Evolutionary conservation across 345 rosid genomes (phyloP), one percentile per base, ranked within the genome.

Genomic region (Mercurialis annua): DNA sequence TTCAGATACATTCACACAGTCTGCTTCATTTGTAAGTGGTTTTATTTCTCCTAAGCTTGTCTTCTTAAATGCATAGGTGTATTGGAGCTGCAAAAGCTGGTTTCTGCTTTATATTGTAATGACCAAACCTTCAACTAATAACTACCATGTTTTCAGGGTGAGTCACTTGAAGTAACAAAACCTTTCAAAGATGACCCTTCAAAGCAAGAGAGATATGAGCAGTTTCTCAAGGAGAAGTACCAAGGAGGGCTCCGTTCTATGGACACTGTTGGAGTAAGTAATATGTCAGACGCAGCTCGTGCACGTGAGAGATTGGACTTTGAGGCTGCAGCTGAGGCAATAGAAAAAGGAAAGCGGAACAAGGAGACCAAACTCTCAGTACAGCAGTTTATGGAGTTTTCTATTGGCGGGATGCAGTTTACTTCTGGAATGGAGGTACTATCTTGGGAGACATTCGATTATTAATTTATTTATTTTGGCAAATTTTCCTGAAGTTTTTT

Each of bases 261-360:
- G 34, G 82, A 68, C 30, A 80, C 84, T 59, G 71, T 76, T 71
- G 82, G 80, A 73, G 79, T 84, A 36, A 78, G 77, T 72, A 78
- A 71, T 59, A 78, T 94, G 98, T 85, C 98, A 43, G 99, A 94
- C 78, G 77, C 85, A 58, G 92, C 83, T 79, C 98, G 98, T 78
- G 99, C 98, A 42, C 96, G 77, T 59, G 99, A 94, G 78, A 91
- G 87, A 82, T 69, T 94, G 71, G 98, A 94, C 71, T 94, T 94
- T 80, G 99, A 94, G 86, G 90, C 95, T 67, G 97, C 89, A 69
- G 97, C 93, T 12, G 98, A 87, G 71, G 96, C 92, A 77, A 75
- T 91, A 67, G 88, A 87, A 74, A 94, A 89, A 77, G 93, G 83
- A 46, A 89, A 84, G 66, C 56, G 63, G 70, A 80, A 76, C 71